These are phyloP conservation scores for Alisma plantagoaquatica DNA, from an alignment of 106 monocot genomes.

Conservation along the genomic window DNA sequence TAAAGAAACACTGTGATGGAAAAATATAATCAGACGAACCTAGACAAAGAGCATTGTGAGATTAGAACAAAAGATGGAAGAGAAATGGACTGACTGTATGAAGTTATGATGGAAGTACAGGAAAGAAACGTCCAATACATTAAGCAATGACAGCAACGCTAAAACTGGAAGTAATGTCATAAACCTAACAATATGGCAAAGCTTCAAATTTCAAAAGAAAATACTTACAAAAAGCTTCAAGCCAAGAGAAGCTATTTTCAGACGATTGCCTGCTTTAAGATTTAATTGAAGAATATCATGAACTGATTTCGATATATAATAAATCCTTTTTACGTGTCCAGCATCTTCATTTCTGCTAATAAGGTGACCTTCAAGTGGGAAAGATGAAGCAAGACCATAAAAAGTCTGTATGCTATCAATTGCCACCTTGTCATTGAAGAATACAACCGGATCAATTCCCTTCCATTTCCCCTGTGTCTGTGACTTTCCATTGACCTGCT, in stretches of 20 bases:
- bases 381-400: constrained; percentile 67
- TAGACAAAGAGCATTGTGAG: too few species aligned
- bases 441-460: constrained; percentile 93
- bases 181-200: too few species aligned
- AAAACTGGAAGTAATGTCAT: too few species aligned
- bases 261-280: constrained; percentile 63
- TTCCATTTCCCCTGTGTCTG: constrained; percentile 72
- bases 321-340: constrained; percentile 86
- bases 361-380: constrained; percentile 70
- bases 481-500: constrained; percentile 18
- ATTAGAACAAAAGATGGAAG: too few species aligned
- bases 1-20: too few species aligned
- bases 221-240: constrained; percentile 92
- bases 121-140: too few species aligned
- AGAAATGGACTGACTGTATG: too few species aligned
- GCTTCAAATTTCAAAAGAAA: too few species aligned
- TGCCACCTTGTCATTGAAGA: constrained; percentile 53
- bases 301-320: constrained; percentile 84
- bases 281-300: constrained; percentile 60
- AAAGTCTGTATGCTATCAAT: constrained; percentile 65
- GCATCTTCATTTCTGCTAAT: constrained; percentile 78
- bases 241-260: constrained; percentile 94
- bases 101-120: too few species aligned
- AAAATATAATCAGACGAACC: too few species aligned
- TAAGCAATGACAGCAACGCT: too few species aligned